phyloP scores from a whole-genome alignment of 306 rosid genomes.

The Pachyrhizus erosus region DNA sequence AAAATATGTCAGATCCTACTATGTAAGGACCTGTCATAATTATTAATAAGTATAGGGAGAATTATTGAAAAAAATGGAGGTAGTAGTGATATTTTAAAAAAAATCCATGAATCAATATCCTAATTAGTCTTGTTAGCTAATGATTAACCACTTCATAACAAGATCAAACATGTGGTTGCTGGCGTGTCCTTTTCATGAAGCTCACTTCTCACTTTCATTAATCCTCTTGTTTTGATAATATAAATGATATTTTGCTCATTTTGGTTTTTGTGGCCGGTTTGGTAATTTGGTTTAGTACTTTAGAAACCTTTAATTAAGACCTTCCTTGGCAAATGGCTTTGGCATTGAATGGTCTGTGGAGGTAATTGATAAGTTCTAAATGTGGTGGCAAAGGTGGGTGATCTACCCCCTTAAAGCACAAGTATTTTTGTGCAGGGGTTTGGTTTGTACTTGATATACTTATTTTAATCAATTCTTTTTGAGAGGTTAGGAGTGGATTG shows the following conservation, averaged over 20 bases:
- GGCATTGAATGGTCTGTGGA: background rate
- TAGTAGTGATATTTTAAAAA: background rate
- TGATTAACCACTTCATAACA: background rate
- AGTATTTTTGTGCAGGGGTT: slow-evolving; percentile 13
- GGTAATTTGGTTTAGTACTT: background rate
- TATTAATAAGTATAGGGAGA: background rate
- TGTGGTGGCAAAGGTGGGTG: slow-evolving; percentile 11
- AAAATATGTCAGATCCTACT: background rate
- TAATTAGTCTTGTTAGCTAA: slow-evolving; percentile 6
- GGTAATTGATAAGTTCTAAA: background rate
- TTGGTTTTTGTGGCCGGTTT: background rate
- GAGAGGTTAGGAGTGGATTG: background rate
- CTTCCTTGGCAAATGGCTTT: background rate
- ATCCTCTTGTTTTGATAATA: slow-evolving; percentile 2
- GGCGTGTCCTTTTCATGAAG: slow-evolving; percentile 4
- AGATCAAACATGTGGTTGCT: background rate
- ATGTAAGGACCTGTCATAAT: background rate
- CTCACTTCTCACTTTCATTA: background rate
- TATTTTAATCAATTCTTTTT: background rate
- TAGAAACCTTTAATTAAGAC: background rate
- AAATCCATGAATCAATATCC: background rate
- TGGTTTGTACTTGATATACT: slow-evolving; percentile 8
- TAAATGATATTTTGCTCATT: background rate
- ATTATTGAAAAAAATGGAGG: background rate
- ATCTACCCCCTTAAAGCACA: background rate